A percentile compares a stretch with the other conserved stretches of the same genome.
These are phyloP conservation scores for Carex myosuroides DNA, from an alignment of 176 grass and related monocot species.

Conservation along the genomic window DNA sequence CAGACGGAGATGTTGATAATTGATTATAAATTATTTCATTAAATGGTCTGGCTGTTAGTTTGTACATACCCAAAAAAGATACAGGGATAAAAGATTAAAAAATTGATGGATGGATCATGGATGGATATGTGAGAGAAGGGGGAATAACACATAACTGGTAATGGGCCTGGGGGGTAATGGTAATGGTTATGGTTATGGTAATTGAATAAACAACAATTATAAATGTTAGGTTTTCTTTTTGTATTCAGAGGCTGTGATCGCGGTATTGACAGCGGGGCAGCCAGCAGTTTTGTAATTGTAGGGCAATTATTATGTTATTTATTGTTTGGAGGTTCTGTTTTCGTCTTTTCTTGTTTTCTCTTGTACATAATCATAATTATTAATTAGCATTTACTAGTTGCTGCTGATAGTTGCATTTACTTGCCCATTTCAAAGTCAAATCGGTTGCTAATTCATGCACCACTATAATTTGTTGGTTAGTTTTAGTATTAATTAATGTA, in stretches of 20 bases:
- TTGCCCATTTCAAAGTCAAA: too few species aligned
- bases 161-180: too few species aligned
- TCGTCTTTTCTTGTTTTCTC: background rate
- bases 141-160: background rate
- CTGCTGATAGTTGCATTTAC: background rate
- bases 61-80: constrained; percentile 5
- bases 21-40: background rate
- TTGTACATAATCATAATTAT: background rate
- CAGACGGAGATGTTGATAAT: background rate
- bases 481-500: background rate
- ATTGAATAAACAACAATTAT: background rate
- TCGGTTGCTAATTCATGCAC: too few species aligned
- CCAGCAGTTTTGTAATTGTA: constrained; percentile 17
- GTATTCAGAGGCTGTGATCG: background rate
- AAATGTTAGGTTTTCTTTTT: background rate
- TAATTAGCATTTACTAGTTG: background rate
- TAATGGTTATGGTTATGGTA: background rate
- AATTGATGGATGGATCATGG: background rate
- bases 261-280: background rate
- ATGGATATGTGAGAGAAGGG: background rate
- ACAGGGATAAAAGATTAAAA: background rate
- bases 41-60: constrained; percentile 22
- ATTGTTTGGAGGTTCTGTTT: background rate
- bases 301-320: background rate
- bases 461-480: background rate